Base-by-base conservation (phyloP, 192 early-diverging fungal genomes). In the Linnemannia hyalina region DNA sequence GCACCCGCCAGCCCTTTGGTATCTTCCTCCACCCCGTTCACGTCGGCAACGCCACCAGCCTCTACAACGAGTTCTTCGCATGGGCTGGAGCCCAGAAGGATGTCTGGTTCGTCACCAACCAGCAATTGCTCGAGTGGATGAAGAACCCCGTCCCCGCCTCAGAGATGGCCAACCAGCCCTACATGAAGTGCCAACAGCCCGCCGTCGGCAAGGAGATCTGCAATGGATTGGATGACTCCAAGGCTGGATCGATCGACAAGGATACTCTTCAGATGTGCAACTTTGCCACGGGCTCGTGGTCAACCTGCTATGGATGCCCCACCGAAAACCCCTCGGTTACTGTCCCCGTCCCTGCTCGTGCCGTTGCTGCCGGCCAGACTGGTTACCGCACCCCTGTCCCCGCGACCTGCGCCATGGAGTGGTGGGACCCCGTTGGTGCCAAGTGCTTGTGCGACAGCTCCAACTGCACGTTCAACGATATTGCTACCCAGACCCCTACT, bases 71-170 rank as follows among this genome's bases (percentile, higher is more conserved):
- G 0, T 93, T 96, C 74, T 89, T 96, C 49, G 74, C 89, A 54
- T 93, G 89, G 57, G 89, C 89, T 32, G 80, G 89, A 38, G 70
- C 83, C 35, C 85, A 92, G 55, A 89, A 90, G 20, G 92, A 96
- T 87, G 93, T 93, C 32, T 96, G 94, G 93, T 93, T 95, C 86
- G 92, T 96, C 23, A 95, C 94, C 72, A 90, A 90, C 74, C 88
- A 91, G 44, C 95, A 96, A 77, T 63, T 96, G 44, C 83, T 96
- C 32, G 81, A 93, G 78, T 96, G 94, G 91, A 95, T 96, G 93
- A 82, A 95, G 89, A 95, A 96, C 88, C 95, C 95, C 41, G 95
- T 96, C 10, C 93, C 94, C 1, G 93, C 90, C n/a, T 85, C 84
- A 63, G 87, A 96, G 71, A 78, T 96, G n/a, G 91, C 88, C 29